A percentile compares a stretch with the other conserved stretches of the same genome.
Conservation (phyloP, 306 rosid species). For the Cotoneaster glaucophyllus region DNA sequence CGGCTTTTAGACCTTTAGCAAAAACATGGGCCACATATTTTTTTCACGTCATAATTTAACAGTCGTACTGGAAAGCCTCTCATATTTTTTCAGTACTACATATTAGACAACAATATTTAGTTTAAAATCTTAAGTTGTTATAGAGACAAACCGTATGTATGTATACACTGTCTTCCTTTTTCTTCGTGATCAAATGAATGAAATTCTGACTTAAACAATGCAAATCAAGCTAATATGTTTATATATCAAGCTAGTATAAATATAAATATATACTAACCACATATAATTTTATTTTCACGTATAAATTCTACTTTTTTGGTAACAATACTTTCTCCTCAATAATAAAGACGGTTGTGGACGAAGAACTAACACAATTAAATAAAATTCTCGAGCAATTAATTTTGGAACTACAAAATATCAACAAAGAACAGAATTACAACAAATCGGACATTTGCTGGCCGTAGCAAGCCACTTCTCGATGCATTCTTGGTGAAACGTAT, state of each 20-base stretch:
- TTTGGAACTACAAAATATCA: neutral
- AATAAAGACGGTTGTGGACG: neutral
- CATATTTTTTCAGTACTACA: too few species aligned
- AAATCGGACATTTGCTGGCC: conserved; percentile 10
- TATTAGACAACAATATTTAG: too few species aligned
- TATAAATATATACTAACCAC: too few species aligned
- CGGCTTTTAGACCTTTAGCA: too few species aligned
- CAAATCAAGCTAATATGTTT: neutral
- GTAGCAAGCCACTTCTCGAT: conserved; percentile 12
- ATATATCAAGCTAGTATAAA: too few species aligned
- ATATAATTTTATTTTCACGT: neutral
- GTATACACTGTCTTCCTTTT: neutral
- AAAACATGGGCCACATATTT: too few species aligned
- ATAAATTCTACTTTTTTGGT: neutral
- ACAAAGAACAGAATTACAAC: neutral
- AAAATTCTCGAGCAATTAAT: neutral
- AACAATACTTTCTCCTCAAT: too few species aligned
- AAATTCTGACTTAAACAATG: neutral
- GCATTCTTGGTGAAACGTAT: conserved; percentile 6
- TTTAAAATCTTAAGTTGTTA: neutral
- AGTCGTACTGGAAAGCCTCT: too few species aligned
- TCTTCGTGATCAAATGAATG: neutral
- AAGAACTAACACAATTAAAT: neutral
- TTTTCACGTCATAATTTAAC: too few species aligned
- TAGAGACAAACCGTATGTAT: neutral